Evolutionary conservation across 2,329 filamentous ascomycete genomes (phyloP), one percentile per base, ranked within the genome.

Genomic region (Apiospora saccharicola): DNA sequence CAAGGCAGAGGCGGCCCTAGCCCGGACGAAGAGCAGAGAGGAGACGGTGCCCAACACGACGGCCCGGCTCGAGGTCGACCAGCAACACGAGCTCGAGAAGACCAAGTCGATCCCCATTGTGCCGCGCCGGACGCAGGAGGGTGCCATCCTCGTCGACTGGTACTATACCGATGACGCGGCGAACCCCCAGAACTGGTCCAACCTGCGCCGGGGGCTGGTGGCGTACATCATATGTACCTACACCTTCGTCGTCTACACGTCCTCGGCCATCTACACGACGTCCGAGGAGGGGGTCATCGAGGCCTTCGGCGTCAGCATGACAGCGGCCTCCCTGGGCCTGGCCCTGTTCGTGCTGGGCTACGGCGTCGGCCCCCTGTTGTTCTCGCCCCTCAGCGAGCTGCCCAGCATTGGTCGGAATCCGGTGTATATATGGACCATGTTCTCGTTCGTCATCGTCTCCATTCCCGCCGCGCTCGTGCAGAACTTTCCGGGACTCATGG

Each of bases 381-480:
- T 87, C 79, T 86, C 86, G 1, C 90, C 90, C 0, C 77, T 91
- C 53, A 86, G 83, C 64, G 90, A 92, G 78, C 86, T 92, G 22
- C 89, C 90, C 0, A 74, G 82, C 37, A 84, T 91, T 71, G 89
- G 90, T 2, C 84, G 90, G 1, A 91, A 89, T 71, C 84, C 85
- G 1, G 85, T 88, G 0, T 91, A 91, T 75, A 85, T 90, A 43
- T 77, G 87, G 72, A 88, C 89, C 0, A 86, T 91, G 72, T 82
- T 83, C n/a, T 81, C 90, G 37, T 91, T 91, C 75, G 85, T 90
- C 46, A 82, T 90, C 12, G 79, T 91, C 0, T 84, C 84, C 14
- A 81, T 91, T 0, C 87, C 88, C 0, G 85, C 87, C 0, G 86
- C 88, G 0, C 78, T 90, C 0, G 87, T 87, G 0, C 79, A 86